phyloP scores from a whole-genome alignment of 345 rosid species.

The Syzygium aromaticum region DNA sequence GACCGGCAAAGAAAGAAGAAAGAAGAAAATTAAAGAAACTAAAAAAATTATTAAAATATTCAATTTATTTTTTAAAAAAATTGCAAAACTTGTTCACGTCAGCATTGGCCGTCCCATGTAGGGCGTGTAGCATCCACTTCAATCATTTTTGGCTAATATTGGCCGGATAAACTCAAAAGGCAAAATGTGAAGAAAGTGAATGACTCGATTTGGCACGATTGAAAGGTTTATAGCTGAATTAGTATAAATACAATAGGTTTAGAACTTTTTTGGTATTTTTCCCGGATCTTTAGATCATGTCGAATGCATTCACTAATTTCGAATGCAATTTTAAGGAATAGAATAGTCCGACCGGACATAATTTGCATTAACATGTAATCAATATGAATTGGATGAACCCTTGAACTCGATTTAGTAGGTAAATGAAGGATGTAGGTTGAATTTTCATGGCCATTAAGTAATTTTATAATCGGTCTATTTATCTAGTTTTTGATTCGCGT shows the following conservation, averaged over 20 bases:
- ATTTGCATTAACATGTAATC: background rate
- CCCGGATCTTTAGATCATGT: background rate
- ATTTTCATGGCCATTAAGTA: background rate
- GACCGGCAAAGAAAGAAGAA: background rate
- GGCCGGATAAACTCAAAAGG: too few species aligned
- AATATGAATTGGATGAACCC: background rate
- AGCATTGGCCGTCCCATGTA: too few species aligned
- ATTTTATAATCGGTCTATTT: background rate
- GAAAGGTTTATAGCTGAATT: too few species aligned
- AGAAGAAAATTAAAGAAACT: accelerated
- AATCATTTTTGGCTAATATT: too few species aligned
- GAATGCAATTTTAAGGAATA: background rate
- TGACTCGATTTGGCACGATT: too few species aligned
- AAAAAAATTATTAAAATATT: too few species aligned
- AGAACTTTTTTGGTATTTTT: too few species aligned
- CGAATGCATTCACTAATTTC: background rate
- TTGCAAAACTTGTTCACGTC: too few species aligned
- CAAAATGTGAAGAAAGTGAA: too few species aligned
- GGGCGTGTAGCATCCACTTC: too few species aligned
- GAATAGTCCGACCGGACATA: background rate
- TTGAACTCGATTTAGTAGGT: background rate
- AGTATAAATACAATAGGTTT: too few species aligned
- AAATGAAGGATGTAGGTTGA: background rate
- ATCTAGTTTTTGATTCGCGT: background rate
- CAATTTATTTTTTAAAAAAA: too few species aligned